These are phyloP conservation scores for Selaginella moellendorffii DNA, from an alignment of 75 land plant species.

Conservation along the genomic window DNA sequence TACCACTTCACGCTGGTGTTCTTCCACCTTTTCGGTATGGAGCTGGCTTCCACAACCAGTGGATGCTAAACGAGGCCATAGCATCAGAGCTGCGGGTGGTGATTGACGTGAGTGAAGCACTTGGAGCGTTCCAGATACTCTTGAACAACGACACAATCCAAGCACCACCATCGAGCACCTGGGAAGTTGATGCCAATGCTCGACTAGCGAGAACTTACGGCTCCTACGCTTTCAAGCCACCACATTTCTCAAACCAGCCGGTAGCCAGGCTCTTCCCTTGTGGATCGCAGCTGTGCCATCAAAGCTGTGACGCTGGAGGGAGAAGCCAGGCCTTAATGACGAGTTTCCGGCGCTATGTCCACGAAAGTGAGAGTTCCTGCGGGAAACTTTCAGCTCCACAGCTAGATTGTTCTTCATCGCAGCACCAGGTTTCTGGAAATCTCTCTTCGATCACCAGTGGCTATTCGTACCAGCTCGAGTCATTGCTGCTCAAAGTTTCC, in stretches of 20 bases:
- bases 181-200: slow-evolving; percentile 47
- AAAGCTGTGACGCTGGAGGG: too few species aligned
- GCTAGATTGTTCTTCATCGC: too few species aligned
- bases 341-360: too few species aligned
- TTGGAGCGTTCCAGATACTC: slow-evolving; percentile 20
- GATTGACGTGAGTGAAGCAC: slow-evolving; percentile 49
- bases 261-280: too few species aligned
- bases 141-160: background rate
- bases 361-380: too few species aligned
- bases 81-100: slow-evolving; percentile 42
- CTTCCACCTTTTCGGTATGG: slow-evolving; percentile 83
- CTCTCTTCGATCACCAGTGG: too few species aligned
- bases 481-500: slow-evolving; percentile 35
- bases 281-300: too few species aligned
- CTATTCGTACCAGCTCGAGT: slow-evolving; percentile 26
- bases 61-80: slow-evolving; percentile 68
- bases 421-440: too few species aligned
- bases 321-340: too few species aligned
- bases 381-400: too few species aligned
- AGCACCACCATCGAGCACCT: slow-evolving; percentile 11
- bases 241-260: slow-evolving; percentile 23
- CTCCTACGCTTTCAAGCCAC: slow-evolving; percentile 28
- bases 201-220: slow-evolving; percentile 58
- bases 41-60: slow-evolving; percentile 51
- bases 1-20: slow-evolving; percentile 68